Evolutionary conservation across 768 basidiomycete genomes (phyloP), one percentile per base, ranked within the genome.

Genomic region (Ramaria sp.): DNA sequence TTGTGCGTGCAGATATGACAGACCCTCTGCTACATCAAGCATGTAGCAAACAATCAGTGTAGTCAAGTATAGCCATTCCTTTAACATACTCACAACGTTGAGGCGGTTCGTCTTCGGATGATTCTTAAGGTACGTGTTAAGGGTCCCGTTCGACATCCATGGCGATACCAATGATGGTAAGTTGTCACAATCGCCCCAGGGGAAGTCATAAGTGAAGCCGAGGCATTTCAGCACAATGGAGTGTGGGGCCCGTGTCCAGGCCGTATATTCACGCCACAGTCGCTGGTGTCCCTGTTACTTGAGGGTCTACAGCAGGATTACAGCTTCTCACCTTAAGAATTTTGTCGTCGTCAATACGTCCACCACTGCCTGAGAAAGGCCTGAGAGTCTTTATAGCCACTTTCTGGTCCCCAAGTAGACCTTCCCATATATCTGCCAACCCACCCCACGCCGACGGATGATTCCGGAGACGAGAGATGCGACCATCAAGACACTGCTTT

Each of bases 1-100:
- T 60, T 69, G 66, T 0, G 70, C 73, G 55, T 78, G 77, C 15
- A 78, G 60, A 51, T 77, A 75, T 4, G 68, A 50, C 48, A 78
- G 59, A 12, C 76, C 76, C 13, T 70, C 65, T 24, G 71, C 70
- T n/a, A 76, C 64, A 52, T 78, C 76, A 13, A 73, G 63, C 39
- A 76, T 69, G 76, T 78, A 50, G 38, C 13, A 9, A 50, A 39
- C 7, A 4, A 20, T 27, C 27, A 27, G 27, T 27, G 19, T 4
- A 47, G 12, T 12, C n/a, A 12, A 20, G 22, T n/a, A 47, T 20
- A 4, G n/a, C 13, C 33, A 51, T 19, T 31, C 22, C 15, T 9
- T 27, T 3, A 31, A 52, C 20, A 12, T 1, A 51, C 33, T 33
- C 13, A 51, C 50, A 19, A 37, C 13, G 4, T 30, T 10, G 15